These are phyloP conservation scores for Plantago rigida DNA, from an alignment of 305 asterid genomes.

Conservation along the genomic window DNA sequence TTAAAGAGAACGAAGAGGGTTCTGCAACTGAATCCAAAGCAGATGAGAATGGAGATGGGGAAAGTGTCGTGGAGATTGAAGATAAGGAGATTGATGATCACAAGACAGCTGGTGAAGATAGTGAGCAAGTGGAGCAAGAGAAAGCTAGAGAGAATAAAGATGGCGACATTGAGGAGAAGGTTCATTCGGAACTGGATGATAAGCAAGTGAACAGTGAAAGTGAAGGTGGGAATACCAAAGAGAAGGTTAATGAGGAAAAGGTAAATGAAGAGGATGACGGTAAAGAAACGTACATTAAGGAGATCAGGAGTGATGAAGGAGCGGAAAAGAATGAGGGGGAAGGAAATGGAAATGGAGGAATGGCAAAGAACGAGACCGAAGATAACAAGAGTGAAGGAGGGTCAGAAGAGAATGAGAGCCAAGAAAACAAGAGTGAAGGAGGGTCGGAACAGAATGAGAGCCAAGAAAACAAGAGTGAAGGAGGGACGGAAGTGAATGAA, in stretches of 20 bases:
- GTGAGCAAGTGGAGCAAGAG: constrained; percentile 28
- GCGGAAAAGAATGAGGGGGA: constrained; percentile 24
- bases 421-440: constrained; percentile 23
- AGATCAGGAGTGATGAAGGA: constrained; percentile 30
- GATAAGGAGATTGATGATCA: constrained; percentile 22
- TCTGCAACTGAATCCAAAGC: constrained; percentile 25
- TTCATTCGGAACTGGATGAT: constrained; percentile 21
- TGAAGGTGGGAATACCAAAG: constrained; percentile 26
- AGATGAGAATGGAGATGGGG: constrained; percentile 29
- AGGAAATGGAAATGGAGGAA: constrained; percentile 18
- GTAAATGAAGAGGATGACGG: constrained; percentile 26
- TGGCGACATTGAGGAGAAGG: constrained; percentile 16
- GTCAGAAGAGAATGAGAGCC: constrained; percentile 20
- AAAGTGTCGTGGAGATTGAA: constrained; percentile 9
- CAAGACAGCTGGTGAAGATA: constrained; percentile 9
- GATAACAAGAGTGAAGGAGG: constrained; percentile 13
- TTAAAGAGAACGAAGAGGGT: constrained; percentile 30
- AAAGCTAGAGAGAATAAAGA: constrained; percentile 20
- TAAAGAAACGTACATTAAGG: constrained; percentile 27
- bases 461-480: constrained; percentile 16
- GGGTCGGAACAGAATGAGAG: constrained; percentile 22
- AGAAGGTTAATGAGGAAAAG: constrained; percentile 26
- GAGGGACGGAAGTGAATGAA: constrained; percentile 20
- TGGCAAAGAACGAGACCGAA: too few relatives aligned
- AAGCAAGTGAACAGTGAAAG: constrained; percentile 25